A percentile compares a stretch with the other conserved stretches of the same genome.
These are phyloP conservation scores for Aspergillus amoenus DNA, from an alignment of 2,329 filamentous ascomycete species.

Conservation along the genomic window DNA sequence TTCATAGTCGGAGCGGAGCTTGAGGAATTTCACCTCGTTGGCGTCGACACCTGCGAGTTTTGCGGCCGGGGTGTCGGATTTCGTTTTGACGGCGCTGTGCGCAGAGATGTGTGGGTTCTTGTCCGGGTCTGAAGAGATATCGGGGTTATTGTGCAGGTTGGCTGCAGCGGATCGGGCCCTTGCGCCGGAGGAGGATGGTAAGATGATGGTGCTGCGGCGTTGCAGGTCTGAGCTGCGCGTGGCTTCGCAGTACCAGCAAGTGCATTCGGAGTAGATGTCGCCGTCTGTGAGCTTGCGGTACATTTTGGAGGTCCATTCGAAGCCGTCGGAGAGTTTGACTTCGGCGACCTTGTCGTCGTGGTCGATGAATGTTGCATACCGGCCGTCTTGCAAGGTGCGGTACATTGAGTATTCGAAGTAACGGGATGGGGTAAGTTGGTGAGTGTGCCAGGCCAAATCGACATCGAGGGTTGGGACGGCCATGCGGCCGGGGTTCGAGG, in stretches of 20 bases:
- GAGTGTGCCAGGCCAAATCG: conserved; percentile 61
- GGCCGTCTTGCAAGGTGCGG: conserved; percentile 28
- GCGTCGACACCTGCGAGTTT: conserved; percentile 5
- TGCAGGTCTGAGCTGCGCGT: conserved; percentile 59
- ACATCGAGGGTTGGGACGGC: conserved; percentile 39
- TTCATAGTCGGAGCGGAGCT: conserved; percentile 58
- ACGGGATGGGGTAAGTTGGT: conserved; percentile 64
- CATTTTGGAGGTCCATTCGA: conserved; percentile 69
- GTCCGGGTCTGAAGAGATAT: conserved; percentile 50
- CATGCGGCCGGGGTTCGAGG: conserved; percentile 32
- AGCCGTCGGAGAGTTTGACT: conserved; percentile 60
- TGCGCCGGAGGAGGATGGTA: conserved; percentile 45
- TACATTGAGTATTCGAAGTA: conserved; percentile 62
- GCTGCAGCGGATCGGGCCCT: conserved; percentile 55
- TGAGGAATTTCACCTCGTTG: conserved; percentile 35
- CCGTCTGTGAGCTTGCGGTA: conserved; percentile 65
- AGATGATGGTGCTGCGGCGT: conserved; percentile 31
- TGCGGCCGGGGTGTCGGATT: not conserved
- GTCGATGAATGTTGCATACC: conserved; percentile 62
- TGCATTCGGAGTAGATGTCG: conserved; percentile 55
- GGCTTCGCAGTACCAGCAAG: conserved; percentile 65
- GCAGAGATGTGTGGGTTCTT: conserved; percentile 70
- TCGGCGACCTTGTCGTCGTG: conserved; percentile 84
- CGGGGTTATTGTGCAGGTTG: conserved; percentile 38
- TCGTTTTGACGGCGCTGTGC: conserved; percentile 63